phyloP scores from a whole-genome alignment of 106 monocot species.

The Platanthera zijinensis region DNA sequence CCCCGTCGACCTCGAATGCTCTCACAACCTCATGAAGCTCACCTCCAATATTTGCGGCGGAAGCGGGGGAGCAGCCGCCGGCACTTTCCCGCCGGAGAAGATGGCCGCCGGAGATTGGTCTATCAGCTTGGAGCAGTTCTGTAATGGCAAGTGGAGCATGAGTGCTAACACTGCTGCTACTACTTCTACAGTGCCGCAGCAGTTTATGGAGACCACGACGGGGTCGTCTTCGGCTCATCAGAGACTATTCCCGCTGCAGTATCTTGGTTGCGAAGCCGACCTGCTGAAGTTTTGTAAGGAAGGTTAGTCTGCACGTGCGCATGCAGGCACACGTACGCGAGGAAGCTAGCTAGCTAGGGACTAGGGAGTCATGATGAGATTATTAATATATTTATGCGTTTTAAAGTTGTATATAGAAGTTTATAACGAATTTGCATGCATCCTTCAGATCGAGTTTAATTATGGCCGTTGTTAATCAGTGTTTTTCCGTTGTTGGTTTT shows the following conservation, averaged over 20 bases:
- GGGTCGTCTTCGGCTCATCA: slow-evolving; percentile 30
- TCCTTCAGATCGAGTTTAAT: not conserved
- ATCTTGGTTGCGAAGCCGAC: slow-evolving; percentile 44
- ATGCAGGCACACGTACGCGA: too few relatives aligned
- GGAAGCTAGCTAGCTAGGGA: too few relatives aligned
- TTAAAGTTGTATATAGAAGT: slow-evolving; percentile 8
- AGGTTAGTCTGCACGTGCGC: not conserved
- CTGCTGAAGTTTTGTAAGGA: slow-evolving; percentile 47
- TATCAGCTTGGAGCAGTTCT: slow-evolving; percentile 31
- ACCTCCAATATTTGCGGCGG: slow-evolving; percentile 13
- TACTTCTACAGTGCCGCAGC: too few relatives aligned
- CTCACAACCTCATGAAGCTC: slow-evolving; percentile 44
- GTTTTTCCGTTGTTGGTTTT: not conserved
- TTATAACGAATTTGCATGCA: not conserved
- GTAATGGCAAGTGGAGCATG: slow-evolving; percentile 16
- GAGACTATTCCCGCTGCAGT: slow-evolving; percentile 30
- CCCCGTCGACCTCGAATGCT: slow-evolving; percentile 33
- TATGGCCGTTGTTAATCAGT: not conserved
- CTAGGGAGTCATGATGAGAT: not conserved
- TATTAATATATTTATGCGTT: not conserved
- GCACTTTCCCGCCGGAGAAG: too few relatives aligned
- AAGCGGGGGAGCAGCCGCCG: slow-evolving; percentile 20
- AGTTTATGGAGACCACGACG: slow-evolving; percentile 27
- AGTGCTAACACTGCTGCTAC: too few relatives aligned
- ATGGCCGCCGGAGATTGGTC: not conserved